Base-by-base conservation (phyloP, 306 rosid genomes). In the Lathyrus oleraceus region DNA sequence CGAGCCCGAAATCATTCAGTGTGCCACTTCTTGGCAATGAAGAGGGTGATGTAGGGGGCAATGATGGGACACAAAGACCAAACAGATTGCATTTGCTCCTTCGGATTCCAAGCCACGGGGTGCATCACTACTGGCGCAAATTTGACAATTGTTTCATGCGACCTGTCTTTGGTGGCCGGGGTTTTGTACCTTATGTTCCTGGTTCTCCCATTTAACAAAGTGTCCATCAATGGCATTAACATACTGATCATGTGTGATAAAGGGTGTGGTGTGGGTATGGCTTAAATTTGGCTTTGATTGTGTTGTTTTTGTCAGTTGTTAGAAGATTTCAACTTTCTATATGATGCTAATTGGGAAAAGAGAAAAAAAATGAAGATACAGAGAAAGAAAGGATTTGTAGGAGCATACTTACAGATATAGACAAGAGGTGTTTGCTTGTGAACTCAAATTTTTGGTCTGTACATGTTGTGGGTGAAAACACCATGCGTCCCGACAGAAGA, bases 81-180 rank as follows among this genome's bases (percentile, higher is more conserved):
- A 84, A 68, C 48, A 74, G 85, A 28, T 78, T 83, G 44, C 82
- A 86, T 53, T 81, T 86, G 83, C 85, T 94, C 35, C 86, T 94
- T 10, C 73, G 84, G 78, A 62, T 78, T 35, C 94, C 92, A 11
- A 32, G 82, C 44, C 82, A 78, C 36, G 82, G 95, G 0, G 91
- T 89, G 42, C 99, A 95, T 79, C 95, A 86, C 70, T 87, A 87
- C 19, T 95, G 99, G 99, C 83, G 99, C 27, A 91, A 71, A 72
- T 87, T 91, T 61, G 97, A 95, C 49, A 78, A 95, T 65, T 81
- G 88, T 47, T 84, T 89, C 79, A 95, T 95, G 99, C 83, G 97
- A 15, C 97, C 99, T 1, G 81, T 87, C 38, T 95, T 91, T 63
- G 99, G 97, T 5, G 99, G 99, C 15, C 76, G 97, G 40, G 99